phyloP scores from a whole-genome alignment of 129 eudicot genomes.

The Artemisia annua region DNA sequence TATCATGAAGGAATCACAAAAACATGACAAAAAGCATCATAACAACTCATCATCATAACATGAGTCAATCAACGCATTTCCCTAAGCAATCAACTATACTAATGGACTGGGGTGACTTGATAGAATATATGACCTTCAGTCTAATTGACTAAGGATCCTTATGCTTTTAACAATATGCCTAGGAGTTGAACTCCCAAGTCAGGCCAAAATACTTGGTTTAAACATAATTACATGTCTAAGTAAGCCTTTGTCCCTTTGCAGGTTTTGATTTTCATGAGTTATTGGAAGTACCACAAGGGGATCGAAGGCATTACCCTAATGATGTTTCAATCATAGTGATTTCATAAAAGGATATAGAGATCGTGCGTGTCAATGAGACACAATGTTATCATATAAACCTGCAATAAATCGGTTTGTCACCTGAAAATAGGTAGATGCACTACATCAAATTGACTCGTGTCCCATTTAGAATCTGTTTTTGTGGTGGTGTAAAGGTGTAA shows the following conservation, averaged over 20 bases:
- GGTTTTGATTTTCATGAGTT: constrained; percentile 88
- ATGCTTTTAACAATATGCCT: too few species aligned
- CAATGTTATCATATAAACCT: neutral
- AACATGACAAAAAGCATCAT: too few species aligned
- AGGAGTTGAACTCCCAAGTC: too few species aligned
- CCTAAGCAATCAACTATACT: too few species aligned
- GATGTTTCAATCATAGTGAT: constrained; percentile 86
- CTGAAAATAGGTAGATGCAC: constrained; percentile 28
- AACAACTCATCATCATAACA: too few species aligned
- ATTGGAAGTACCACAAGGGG: constrained; percentile 97
- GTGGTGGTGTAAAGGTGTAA: too few species aligned
- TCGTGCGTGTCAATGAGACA: constrained; percentile 47
- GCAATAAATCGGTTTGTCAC: constrained; percentile 15
- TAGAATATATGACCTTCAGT: too few species aligned
- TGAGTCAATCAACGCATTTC: too few species aligned
- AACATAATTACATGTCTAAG: neutral
- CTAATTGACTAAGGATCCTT: too few species aligned
- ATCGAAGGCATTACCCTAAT: constrained; percentile 84
- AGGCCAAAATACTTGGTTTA: neutral
- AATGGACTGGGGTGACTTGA: too few species aligned
- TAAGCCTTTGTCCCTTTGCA: constrained; percentile 16
- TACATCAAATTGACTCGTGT: constrained; percentile 6
- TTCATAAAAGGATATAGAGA: constrained; percentile 94
- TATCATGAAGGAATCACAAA: too few species aligned
- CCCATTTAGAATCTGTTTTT: constrained; percentile 4